Conservation (phyloP, 2,329 filamentous ascomycete genomes). For the Alternaria metachromatica region DNA sequence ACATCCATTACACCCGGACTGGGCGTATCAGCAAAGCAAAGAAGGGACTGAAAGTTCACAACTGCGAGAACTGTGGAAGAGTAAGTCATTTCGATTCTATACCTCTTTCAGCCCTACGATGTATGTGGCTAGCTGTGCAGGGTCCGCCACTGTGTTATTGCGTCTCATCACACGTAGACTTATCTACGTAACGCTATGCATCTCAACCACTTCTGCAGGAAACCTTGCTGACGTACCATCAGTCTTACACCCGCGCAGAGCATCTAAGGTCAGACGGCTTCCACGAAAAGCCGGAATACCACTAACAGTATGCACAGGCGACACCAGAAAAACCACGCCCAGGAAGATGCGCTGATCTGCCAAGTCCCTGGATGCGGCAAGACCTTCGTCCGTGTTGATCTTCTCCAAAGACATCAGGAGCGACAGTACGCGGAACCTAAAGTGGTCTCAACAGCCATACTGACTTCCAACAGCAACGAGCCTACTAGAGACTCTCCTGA, state of each 20-base stretch:
- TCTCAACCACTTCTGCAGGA: background rate
- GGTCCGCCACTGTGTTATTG: background rate
- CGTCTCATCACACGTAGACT: background rate
- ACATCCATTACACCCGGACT: conserved; percentile 54
- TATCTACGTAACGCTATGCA: background rate
- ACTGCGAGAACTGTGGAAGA: conserved; percentile 55
- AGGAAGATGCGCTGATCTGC: conserved; percentile 51
- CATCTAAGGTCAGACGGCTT: conserved; percentile 50
- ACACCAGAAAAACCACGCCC: conserved; percentile 56
- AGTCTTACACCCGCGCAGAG: conserved; percentile 58
- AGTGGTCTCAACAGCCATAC: background rate
- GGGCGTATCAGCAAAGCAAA: conserved; percentile 57
- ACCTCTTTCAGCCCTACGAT: background rate
- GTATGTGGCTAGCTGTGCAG: conserved; percentile 7
- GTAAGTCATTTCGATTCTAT: conserved; percentile 41
- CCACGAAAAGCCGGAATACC: background rate
- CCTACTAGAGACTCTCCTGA: conserved; percentile 32
- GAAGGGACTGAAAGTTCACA: conserved; percentile 55
- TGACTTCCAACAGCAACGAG: conserved; percentile 38
- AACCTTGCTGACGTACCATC: conserved; percentile 27
- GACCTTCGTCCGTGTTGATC: conserved; percentile 54
- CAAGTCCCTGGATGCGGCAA: conserved; percentile 51
- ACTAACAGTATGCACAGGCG: conserved; percentile 41
- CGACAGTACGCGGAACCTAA: conserved; percentile 49
- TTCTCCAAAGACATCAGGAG: conserved; percentile 54